phyloP scores from a whole-genome alignment of 2,329 filamentous ascomycete genomes.

The Colletotrichum nymphaeae region DNA sequence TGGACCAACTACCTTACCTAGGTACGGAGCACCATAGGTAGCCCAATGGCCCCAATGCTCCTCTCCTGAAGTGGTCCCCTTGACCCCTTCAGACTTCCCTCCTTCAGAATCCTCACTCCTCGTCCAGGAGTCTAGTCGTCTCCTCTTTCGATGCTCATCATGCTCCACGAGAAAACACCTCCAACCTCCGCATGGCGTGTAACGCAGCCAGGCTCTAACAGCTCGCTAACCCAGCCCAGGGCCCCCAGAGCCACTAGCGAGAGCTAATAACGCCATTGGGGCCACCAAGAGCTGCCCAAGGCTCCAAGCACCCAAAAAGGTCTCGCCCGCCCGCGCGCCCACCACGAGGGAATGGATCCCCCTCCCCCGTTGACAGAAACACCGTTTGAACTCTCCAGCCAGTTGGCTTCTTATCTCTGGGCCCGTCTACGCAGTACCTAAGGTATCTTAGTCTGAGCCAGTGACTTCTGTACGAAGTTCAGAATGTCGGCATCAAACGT shows the following conservation, averaged over 20 bases:
- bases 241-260: conserved; percentile 2
- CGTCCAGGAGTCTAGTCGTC: not conserved
- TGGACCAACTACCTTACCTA: too few species aligned
- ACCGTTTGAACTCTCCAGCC: conserved; percentile 19
- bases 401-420: not conserved
- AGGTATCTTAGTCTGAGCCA: not conserved
- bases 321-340: conserved; percentile 6
- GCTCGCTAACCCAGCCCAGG: conserved; percentile 21
- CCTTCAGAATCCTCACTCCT: too few species aligned
- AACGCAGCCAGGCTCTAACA: conserved; percentile 22
- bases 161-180: not conserved
- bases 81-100: not conserved
- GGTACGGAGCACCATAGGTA: too few species aligned
- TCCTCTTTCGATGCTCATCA: not conserved
- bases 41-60: not conserved
- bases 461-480: not conserved
- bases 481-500: not conserved
- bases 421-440: not conserved
- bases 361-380: conserved; percentile 6
- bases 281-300: conserved; percentile 9
- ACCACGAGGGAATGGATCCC: conserved; percentile 19
- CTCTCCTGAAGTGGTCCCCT: not conserved
- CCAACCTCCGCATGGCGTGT: conserved; percentile 26
- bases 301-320: not conserved
- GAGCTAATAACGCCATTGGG: conserved; percentile 32